Evolutionary conservation across 495 filamentous ascomycete genomes (phyloP).

Genomic region (Oleoguttula mirabilis): DNA sequence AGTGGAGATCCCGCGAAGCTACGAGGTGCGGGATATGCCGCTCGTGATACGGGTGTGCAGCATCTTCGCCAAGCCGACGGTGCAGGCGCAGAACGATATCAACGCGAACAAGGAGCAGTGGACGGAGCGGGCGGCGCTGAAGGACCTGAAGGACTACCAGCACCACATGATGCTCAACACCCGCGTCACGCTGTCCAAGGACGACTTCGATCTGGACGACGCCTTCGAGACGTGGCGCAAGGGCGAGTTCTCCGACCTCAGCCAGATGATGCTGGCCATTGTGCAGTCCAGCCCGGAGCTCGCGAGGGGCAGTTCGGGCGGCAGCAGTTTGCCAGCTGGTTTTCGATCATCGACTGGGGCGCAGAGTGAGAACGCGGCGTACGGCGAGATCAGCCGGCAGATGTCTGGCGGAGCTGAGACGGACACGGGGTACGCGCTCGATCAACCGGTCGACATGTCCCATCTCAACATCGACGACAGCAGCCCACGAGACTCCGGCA

Average conservation of each 20-base stretch:
- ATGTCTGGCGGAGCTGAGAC: constrained; percentile 33
- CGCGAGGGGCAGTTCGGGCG: constrained; percentile 50
- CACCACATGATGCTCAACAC: constrained; percentile 71
- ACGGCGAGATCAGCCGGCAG: constrained; percentile 48
- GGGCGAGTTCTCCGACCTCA: constrained; percentile 65
- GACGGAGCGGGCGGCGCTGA: constrained; percentile 83
- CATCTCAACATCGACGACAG: constrained; percentile 53
- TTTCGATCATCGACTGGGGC: constrained; percentile 27
- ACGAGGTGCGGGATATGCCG: constrained; percentile 93
- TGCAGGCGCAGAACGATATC: constrained; percentile 73
- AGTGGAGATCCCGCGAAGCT: constrained; percentile 66
- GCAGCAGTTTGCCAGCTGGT: constrained; percentile 22
- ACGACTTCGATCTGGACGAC: constrained; percentile 87
- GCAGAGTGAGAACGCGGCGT: constrained; percentile 38
- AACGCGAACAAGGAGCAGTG: constrained; percentile 65
- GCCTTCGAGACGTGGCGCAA: constrained; percentile 85
- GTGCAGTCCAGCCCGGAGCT: constrained; percentile 78
- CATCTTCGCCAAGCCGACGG: constrained; percentile 67
- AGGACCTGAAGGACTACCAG: constrained; percentile 87
- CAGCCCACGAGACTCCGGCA: constrained; percentile 22
- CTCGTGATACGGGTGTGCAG: constrained; percentile 75
- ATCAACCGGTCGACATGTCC: constrained; percentile 68
- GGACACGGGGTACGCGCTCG: constrained; percentile 52
- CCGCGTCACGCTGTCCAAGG: constrained; percentile 59
- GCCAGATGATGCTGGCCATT: constrained; percentile 85